These are phyloP conservation scores for Abrus pulchellus DNA, from an alignment of 306 rosid species.

Conservation along the genomic window DNA sequence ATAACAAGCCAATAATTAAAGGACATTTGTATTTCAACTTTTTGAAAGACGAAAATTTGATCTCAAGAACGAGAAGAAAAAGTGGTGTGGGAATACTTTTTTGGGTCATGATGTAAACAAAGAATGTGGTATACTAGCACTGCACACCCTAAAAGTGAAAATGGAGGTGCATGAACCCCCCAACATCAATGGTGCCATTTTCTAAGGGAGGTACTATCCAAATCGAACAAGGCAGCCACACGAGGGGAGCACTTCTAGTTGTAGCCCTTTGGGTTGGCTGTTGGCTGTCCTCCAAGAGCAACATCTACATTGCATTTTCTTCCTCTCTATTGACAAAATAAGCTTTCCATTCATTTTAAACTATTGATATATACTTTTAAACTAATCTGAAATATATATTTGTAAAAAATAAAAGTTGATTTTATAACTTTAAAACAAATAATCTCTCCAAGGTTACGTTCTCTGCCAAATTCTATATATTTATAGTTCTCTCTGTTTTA, in stretches of 20 bases:
- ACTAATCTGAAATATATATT: no score
- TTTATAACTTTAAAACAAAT: no score
- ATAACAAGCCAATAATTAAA: no score
- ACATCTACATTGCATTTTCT: background rate
- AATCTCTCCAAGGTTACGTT: background rate
- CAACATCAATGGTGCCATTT: constrained; percentile 24
- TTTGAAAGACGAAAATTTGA: background rate
- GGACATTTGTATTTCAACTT: background rate
- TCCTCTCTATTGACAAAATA: background rate
- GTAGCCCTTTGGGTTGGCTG: constrained; percentile 8
- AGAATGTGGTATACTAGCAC: background rate
- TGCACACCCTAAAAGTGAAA: background rate
- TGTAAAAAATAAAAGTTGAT: no score
- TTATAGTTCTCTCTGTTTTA: background rate
- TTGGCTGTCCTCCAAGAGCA: constrained; percentile 30
- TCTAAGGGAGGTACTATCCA: background rate
- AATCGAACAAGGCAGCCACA: constrained; percentile 3
- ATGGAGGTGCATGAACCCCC: constrained; percentile 10
- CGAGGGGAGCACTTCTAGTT: background rate
- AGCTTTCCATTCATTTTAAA: background rate
- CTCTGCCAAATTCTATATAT: background rate
- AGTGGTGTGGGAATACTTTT: constrained; percentile 7
- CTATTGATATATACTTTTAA: no score
- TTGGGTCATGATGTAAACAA: constrained; percentile 10
- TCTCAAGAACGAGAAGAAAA: background rate